Conservation (phyloP, 1,284 basidiomycete species). For the Volvariella volvacea region DNA sequence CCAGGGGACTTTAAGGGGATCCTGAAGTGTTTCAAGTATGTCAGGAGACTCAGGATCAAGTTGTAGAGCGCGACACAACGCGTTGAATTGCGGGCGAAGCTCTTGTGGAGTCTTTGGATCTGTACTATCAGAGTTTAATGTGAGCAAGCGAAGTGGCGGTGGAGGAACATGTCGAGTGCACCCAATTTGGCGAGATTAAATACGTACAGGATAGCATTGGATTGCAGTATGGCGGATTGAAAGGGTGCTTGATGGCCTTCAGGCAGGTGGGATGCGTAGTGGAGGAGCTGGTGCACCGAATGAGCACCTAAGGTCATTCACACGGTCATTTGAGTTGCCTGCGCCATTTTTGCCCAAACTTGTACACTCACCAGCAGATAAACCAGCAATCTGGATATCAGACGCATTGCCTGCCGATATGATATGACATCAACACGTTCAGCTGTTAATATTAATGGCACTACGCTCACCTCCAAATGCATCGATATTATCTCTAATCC, state of each 20-base stretch:
- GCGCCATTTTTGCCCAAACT: neutral
- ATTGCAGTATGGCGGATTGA: slow-evolving; percentile 58
- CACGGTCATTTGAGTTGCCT: neutral
- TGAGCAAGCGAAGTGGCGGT: neutral
- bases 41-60: slow-evolving; percentile 46
- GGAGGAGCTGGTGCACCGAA: slow-evolving; percentile 68
- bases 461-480: slow-evolving; percentile 47
- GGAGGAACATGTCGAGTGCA: slow-evolving; percentile 21
- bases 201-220: slow-evolving; percentile 68
- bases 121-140: slow-evolving; percentile 16
- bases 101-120: slow-evolving; percentile 53
- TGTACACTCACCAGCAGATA: slow-evolving; percentile 54
- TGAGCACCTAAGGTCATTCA: slow-evolving; percentile 45
- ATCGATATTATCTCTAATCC: slow-evolving; percentile 54
- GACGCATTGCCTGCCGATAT: slow-evolving; percentile 40
- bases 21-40: slow-evolving; percentile 41
- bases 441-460: neutral
- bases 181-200: slow-evolving; percentile 73
- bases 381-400: slow-evolving; percentile 55
- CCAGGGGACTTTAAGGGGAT: slow-evolving; percentile 41
- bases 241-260: slow-evolving; percentile 54
- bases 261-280: slow-evolving; percentile 62
- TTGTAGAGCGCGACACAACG: slow-evolving; percentile 46
- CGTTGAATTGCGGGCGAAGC: slow-evolving; percentile 54
- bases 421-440: neutral